Conservation (phyloP, 2,329 filamentous ascomycete genomes). For the Dendryphion nanum region DNA sequence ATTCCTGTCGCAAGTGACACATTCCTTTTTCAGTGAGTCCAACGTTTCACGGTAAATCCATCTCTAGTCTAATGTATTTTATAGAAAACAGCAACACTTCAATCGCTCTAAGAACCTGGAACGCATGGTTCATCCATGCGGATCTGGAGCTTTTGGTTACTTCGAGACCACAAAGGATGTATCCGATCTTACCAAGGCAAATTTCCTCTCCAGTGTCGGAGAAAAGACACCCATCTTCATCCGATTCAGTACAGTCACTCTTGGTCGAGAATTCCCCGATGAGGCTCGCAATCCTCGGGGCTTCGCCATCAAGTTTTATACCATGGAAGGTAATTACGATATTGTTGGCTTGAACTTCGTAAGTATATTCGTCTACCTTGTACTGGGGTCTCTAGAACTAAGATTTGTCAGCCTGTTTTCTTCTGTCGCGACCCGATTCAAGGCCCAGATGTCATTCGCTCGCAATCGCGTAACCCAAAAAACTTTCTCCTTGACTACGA, state of each 20-base stretch:
- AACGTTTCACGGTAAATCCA: too few species aligned
- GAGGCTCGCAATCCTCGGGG: conserved; percentile 71
- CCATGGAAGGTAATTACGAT: conserved; percentile 72
- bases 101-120: conserved; percentile 52
- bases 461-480: conserved; percentile 70
- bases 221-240: conserved; percentile 67
- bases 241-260: conserved; percentile 74
- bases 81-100: too few species aligned
- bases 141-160: conserved; percentile 49
- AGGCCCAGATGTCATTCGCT: conserved; percentile 72
- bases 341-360: conserved; percentile 73
- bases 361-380: too few species aligned
- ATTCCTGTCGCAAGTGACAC: too few species aligned
- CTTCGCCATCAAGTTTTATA: conserved; percentile 72
- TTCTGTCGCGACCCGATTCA: conserved; percentile 73
- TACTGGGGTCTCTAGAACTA: too few species aligned
- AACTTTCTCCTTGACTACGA: conserved; percentile 65
- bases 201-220: conserved; percentile 56
- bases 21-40: too few species aligned
- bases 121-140: conserved; percentile 52
- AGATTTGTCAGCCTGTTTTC: conserved; percentile 71
- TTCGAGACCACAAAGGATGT: conserved; percentile 48
- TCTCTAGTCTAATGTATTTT: too few species aligned
- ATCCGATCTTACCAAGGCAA: conserved; percentile 47
- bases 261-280: conserved; percentile 70